Evolutionary conservation across 495 filamentous ascomycete species (phyloP).

Genomic region (Penicillium riverlandense): DNA sequence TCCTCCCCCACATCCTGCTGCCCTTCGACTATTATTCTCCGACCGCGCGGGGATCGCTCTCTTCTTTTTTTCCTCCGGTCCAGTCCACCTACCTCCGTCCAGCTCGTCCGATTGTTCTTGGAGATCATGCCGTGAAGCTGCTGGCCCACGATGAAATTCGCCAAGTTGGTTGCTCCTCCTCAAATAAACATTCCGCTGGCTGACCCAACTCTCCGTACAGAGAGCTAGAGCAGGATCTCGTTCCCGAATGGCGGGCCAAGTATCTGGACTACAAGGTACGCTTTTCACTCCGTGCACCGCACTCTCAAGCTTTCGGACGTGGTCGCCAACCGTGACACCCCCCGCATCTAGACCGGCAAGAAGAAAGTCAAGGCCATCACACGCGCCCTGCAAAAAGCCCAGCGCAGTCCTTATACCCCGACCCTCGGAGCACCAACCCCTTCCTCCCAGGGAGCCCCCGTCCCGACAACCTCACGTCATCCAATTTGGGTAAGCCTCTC

Average conservation of each 20-base stretch:
- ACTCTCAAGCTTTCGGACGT: too few species aligned
- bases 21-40: neutral
- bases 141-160: conserved; percentile 51
- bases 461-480: conserved; percentile 4
- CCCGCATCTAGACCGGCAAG: conserved; percentile 54
- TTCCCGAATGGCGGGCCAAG: conserved; percentile 89
- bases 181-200: conserved; percentile 9
- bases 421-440: conserved; percentile 12
- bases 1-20: neutral
- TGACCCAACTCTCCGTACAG: conserved; percentile 26
- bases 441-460: conserved; percentile 24
- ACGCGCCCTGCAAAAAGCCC: conserved; percentile 56
- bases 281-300: neutral
- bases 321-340: too few species aligned
- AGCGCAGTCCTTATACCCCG: conserved; percentile 51
- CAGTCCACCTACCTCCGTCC: neutral
- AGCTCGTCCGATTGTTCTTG: neutral
- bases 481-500: conserved; percentile 14
- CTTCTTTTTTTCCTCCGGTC: too few species aligned
- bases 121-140: neutral
- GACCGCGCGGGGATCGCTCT: too few species aligned
- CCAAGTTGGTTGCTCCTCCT: conserved; percentile 40
- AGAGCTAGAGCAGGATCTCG: conserved; percentile 78
- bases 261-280: conserved; percentile 84
- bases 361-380: conserved; percentile 79